Conservation (phyloP, 2,329 filamentous ascomycete genomes). For the Aspergillus awamori region DNA sequence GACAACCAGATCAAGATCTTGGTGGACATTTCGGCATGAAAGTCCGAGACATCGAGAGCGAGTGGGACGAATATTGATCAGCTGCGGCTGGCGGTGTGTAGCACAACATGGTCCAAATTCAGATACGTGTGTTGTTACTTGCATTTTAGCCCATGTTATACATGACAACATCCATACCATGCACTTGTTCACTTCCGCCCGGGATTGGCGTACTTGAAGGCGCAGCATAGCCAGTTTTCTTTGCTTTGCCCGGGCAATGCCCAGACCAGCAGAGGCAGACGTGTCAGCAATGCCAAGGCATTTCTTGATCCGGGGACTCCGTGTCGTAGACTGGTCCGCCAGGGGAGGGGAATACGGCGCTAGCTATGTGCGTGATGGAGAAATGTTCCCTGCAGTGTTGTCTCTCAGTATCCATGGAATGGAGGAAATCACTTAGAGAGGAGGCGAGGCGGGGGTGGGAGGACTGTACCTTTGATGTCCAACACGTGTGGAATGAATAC, state of each 20-base stretch:
- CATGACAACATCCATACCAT: background rate
- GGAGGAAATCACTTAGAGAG: too few species aligned
- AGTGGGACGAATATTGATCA: background rate
- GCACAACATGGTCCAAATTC: background rate
- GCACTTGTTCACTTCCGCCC: background rate
- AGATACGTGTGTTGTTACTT: background rate
- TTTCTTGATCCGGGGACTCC: too few species aligned
- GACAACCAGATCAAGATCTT: slow-evolving; percentile 67
- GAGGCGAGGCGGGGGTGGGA: too few species aligned
- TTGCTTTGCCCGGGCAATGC: background rate
- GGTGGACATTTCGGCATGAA: slow-evolving; percentile 42
- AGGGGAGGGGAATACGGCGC: background rate
- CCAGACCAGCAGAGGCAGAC: background rate
- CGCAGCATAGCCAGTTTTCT: background rate
- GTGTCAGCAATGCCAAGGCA: slow-evolving; percentile 7
- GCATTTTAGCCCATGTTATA: background rate
- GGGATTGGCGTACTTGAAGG: background rate
- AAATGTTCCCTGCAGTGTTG: background rate
- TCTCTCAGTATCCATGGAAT: background rate
- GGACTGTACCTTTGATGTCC: background rate
- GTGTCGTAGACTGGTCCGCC: background rate
- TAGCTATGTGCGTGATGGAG: background rate
- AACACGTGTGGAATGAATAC: slow-evolving; percentile 10
- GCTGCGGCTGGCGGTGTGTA: slow-evolving; percentile 7
- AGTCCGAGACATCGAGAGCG: background rate